A percentile compares a stretch with the other conserved stretches of the same genome.
These are phyloP conservation scores for Xylaria cubensis DNA, from an alignment of 495 filamentous ascomycete species.

Conservation along the genomic window DNA sequence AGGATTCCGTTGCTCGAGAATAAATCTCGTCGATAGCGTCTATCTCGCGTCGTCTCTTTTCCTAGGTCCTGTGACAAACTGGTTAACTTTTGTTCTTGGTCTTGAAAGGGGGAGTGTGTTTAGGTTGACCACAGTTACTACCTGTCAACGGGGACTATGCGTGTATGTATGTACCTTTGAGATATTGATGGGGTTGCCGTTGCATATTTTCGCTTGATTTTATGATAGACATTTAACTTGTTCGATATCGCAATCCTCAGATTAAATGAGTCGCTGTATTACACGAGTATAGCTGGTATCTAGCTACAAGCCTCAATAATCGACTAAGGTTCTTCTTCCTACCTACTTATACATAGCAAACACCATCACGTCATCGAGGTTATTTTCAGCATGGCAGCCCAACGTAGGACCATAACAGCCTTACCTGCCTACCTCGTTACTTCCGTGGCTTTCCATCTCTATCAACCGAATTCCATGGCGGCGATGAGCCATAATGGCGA, in stretches of 20 bases:
- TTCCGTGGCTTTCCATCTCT: neutral
- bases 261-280: neutral
- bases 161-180: neutral
- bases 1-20: neutral
- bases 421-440: neutral
- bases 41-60: neutral
- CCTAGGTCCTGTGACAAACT: neutral
- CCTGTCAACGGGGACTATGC: neutral
- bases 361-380: neutral
- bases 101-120: neutral
- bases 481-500: constrained; percentile 18
- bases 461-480: neutral
- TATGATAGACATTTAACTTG: neutral
- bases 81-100: neutral
- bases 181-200: neutral
- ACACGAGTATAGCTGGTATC: neutral
- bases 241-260: neutral
- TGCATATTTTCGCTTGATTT: neutral
- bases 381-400: constrained; percentile 3
- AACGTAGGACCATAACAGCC: neutral
- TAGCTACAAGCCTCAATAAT: neutral
- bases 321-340: too few species aligned
- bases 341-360: constrained; percentile 6
- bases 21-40: neutral
- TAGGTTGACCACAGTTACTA: too few species aligned